Base-by-base conservation (phyloP, 371 early-diverging fungal species). In the Dichotomocladium elegans region DNA sequence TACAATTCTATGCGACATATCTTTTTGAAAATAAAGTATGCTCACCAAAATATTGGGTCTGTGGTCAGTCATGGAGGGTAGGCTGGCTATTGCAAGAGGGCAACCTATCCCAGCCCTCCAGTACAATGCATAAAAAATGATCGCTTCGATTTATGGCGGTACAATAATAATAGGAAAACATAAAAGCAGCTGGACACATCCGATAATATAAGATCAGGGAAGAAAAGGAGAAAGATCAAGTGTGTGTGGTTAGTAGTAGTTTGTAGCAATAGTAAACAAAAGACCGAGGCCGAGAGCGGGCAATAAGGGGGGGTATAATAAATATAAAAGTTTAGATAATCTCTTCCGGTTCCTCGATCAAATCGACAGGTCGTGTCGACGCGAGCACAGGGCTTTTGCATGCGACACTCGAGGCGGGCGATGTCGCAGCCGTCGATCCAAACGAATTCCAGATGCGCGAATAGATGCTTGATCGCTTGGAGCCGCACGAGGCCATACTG, bases 41-140 rank as follows among this genome's bases (percentile, higher is more conserved):
- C 30, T 62, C 63, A 12, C 77, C 77, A 4, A 77, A 77, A 50
- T 71, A 73, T 26, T 77, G 77, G 77, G 42, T 57, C 21, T 77
- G 77, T 50, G 71, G 70, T 15, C 60, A 53, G 21, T 61, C 74
- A 14, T 77, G 77, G 77, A 73, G 71, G 53, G 77, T 73, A 3
- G 70, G 74, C 21, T 77, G 77, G 77, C 54, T 77, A 9, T 54
- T 68, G 26, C 35, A 67, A 50, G 60, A 51, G 14, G 48, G 22
- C 17, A 37, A 17, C 17, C 37, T 21, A 15, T 37, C 21, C 21
- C 15, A 17, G 5, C 9, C 21, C 2, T n/a, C 9, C 14, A 37
- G 5, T 7, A 2, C 37, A 37, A 37, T n/a, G 37, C 17, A 37
- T 37, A 37, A 37, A 37, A 37, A 15, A 17, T 37, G 37, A 37